A percentile compares a stretch with the other conserved stretches of the same genome.
Conservation (phyloP, 805 yeast species). For the Isabelozyma rhagii region DNA sequence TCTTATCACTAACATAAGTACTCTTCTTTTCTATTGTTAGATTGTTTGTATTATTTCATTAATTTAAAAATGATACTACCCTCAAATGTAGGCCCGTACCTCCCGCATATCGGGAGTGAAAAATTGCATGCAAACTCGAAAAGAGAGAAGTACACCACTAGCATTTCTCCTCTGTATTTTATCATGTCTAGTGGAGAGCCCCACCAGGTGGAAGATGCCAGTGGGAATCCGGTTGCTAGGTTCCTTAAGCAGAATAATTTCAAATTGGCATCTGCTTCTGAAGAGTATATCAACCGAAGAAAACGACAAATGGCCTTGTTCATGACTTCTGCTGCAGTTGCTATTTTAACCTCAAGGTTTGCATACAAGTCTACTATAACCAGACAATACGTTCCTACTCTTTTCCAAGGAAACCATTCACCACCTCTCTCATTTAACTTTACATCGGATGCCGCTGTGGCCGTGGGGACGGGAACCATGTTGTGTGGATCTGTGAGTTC, state of each 20-base stretch:
- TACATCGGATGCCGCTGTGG: constrained; percentile 79
- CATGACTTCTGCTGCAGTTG: constrained; percentile 67
- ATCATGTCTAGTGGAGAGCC: too few relatives aligned
- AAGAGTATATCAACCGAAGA: constrained; percentile 58
- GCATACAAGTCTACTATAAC: constrained; percentile 73
- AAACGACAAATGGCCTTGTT: constrained; percentile 71
- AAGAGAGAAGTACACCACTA: too few relatives aligned
- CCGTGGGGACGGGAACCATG: constrained; percentile 77
- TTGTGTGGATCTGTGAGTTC: constrained; percentile 70
- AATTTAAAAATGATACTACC: too few relatives aligned
- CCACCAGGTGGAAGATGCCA: too few relatives aligned
- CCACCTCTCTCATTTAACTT: constrained; percentile 78
- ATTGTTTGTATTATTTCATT: too few relatives aligned
- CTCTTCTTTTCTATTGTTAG: too few relatives aligned
- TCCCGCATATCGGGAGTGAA: too few relatives aligned
- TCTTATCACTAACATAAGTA: too few relatives aligned
- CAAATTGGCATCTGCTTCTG: constrained; percentile 33
- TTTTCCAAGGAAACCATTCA: constrained; percentile 80
- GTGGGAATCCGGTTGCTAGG: too few relatives aligned
- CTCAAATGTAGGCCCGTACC: too few relatives aligned
- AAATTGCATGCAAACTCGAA: too few relatives aligned
- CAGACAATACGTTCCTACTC: constrained; percentile 70
- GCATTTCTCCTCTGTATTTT: too few relatives aligned
- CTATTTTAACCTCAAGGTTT: constrained; percentile 67
- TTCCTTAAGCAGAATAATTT: constrained; percentile 10